phyloP scores from a whole-genome alignment of 2,329 filamentous ascomycete genomes.

The Aspergillus fumigatus region DNA sequence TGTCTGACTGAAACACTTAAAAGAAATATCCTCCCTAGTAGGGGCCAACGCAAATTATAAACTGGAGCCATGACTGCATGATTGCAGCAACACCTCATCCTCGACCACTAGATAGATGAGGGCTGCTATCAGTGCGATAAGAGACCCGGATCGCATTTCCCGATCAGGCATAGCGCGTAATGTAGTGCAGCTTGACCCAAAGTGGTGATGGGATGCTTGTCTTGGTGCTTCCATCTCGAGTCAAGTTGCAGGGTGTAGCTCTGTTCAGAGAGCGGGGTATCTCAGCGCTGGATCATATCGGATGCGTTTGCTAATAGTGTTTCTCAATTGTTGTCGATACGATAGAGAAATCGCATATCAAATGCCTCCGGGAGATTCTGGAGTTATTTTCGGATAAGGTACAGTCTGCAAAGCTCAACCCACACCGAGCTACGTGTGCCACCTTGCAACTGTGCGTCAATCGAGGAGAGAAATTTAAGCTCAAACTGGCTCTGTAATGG shows the following conservation, averaged over 20 bases:
- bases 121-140: constrained; percentile 9
- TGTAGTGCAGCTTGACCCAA: constrained; percentile 2
- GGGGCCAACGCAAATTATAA: background rate
- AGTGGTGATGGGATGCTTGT: constrained; percentile 19
- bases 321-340: background rate
- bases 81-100: background rate
- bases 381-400: background rate
- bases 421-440: background rate
- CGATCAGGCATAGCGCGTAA: constrained; percentile 45
- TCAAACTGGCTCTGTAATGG: background rate
- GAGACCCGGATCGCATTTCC: constrained; percentile 54
- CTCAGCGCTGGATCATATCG: background rate
- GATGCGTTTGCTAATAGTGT: background rate
- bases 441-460: no score
- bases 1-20: background rate
- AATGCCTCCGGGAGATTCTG: background rate
- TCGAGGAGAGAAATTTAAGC: background rate
- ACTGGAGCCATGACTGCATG: background rate
- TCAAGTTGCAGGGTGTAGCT: background rate
- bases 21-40: background rate
- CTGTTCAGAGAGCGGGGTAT: background rate
- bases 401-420: background rate
- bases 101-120: background rate
- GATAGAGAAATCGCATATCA: background rate
- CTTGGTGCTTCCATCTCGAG: background rate